A percentile compares a stretch with the other conserved stretches of the same genome.
phyloP scores from a whole-genome alignment of 2,329 filamentous ascomycete genomes.

The Microthyrium microscopicum region DNA sequence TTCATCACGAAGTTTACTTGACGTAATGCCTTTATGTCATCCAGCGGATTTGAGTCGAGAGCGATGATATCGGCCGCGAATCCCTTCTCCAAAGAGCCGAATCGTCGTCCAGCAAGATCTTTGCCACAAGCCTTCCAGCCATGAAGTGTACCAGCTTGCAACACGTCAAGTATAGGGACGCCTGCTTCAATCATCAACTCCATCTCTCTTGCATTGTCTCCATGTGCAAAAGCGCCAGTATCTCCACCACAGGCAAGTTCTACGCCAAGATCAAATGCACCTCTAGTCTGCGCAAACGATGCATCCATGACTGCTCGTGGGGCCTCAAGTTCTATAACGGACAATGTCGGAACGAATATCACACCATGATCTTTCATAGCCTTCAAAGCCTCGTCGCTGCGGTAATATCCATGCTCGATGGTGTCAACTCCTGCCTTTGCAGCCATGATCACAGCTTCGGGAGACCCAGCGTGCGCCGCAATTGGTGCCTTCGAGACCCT shows the following conservation, averaged over 20 bases:
- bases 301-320: slow-evolving; percentile 12
- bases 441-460: slow-evolving; percentile 17
- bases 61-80: slow-evolving; percentile 36
- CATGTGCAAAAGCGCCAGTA: slow-evolving; percentile 29
- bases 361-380: slow-evolving; percentile 28
- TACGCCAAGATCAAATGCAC: slow-evolving; percentile 13
- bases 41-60: slow-evolving; percentile 26
- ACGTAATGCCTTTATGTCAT: slow-evolving; percentile 26
- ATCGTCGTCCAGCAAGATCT: slow-evolving; percentile 33
- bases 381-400: slow-evolving; percentile 21
- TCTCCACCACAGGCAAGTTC: slow-evolving; percentile 9
- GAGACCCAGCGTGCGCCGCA: slow-evolving; percentile 15
- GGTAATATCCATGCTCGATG: slow-evolving; percentile 16
- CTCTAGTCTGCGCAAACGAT: slow-evolving; percentile 25
- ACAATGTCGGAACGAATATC: slow-evolving; percentile 38
- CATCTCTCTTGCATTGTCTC: slow-evolving; percentile 35
- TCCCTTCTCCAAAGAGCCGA: slow-evolving; percentile 35
- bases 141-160: slow-evolving; percentile 33
- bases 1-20: slow-evolving; percentile 41
- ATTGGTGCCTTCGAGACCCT: slow-evolving; percentile 13
- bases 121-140: slow-evolving; percentile 41
- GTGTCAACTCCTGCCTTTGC: slow-evolving; percentile 17
- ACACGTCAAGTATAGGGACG: slow-evolving; percentile 31
- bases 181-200: slow-evolving; percentile 38
- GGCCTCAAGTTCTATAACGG: slow-evolving; percentile 23